Conservation (phyloP, 176 grass and related monocot genomes). For the Raddia distichophylla region DNA sequence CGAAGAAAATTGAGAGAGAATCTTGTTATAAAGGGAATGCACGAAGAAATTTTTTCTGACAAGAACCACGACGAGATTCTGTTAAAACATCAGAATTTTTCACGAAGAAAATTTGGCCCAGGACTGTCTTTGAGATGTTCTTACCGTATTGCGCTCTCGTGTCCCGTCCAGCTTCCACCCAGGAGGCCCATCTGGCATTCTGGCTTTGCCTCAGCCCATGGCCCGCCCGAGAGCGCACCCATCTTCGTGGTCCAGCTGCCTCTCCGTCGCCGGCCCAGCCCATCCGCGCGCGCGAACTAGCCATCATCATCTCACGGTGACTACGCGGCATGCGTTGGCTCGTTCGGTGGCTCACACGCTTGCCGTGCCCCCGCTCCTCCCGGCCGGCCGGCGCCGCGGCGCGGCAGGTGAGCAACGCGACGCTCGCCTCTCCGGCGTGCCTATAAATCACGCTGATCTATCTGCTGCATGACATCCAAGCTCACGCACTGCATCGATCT, state of each 20-base stretch:
- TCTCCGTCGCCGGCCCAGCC: neutral
- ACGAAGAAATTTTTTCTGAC: no score
- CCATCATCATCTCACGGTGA: neutral
- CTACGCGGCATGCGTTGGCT: neutral
- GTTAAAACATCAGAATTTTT: no score
- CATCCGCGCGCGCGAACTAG: neutral
- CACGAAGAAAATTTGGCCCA: no score
- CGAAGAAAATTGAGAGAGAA: no score
- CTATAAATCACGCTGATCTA: slow-evolving; percentile 42
- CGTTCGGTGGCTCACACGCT: slow-evolving; percentile 50
- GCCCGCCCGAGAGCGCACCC: neutral
- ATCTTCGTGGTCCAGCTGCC: neutral
- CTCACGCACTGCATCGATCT: neutral
- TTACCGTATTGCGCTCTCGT: no score
- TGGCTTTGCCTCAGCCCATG: neutral
- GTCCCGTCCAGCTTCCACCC: neutral
- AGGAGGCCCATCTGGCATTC: neutral
- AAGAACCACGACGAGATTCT: no score
- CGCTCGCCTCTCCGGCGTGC: slow-evolving; percentile 9
- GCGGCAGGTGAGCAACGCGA: slow-evolving; percentile 48
- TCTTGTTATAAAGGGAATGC: no score
- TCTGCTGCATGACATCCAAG: neutral
- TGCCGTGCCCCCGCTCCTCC: slow-evolving; percentile 26
- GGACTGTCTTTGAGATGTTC: no score
- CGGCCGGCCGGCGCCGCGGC: neutral